These are phyloP conservation scores for Kwoniella dendrophila DNA, from an alignment of 768 basidiomycete species.

Conservation along the genomic window DNA sequence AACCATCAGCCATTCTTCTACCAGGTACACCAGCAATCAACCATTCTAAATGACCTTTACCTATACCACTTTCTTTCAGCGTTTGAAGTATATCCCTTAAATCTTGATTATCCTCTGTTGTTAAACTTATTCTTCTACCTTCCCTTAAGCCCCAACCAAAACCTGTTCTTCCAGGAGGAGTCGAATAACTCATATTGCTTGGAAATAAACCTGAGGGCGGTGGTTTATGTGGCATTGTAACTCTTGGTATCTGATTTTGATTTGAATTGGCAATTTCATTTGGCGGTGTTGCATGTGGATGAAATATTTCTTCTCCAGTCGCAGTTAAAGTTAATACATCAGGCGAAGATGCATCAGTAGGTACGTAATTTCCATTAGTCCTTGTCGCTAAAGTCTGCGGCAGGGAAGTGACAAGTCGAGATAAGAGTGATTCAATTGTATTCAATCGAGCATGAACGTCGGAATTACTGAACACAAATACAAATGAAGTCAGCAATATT, in stretches of 20 bases:
- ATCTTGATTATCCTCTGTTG: slow-evolving; percentile 44
- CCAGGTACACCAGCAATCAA: slow-evolving; percentile 55
- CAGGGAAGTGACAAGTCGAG: slow-evolving; percentile 39
- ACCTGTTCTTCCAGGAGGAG: slow-evolving; percentile 35
- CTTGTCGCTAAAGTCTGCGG: slow-evolving; percentile 16
- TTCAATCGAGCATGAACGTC: slow-evolving; percentile 53
- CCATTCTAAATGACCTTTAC: slow-evolving; percentile 52
- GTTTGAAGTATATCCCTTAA: slow-evolving; percentile 51
- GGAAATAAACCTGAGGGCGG: slow-evolving; percentile 49
- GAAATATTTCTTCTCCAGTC: slow-evolving; percentile 51
- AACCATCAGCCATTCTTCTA: slow-evolving; percentile 50
- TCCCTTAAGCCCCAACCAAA: slow-evolving; percentile 50
- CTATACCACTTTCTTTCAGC: slow-evolving; percentile 55
- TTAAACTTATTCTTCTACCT: slow-evolving; percentile 40
- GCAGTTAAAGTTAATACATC: slow-evolving; percentile 42
- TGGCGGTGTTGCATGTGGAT: slow-evolving; percentile 35
- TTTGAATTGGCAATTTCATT: too few relatives aligned
- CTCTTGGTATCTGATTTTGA: slow-evolving; percentile 14
- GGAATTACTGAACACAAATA: slow-evolving; percentile 35
- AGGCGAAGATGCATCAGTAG: slow-evolving; percentile 34
- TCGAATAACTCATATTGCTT: slow-evolving; percentile 26
- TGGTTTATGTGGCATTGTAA: slow-evolving; percentile 36
- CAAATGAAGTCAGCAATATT: not conserved
- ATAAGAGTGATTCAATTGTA: slow-evolving; percentile 53
- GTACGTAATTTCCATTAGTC: not conserved